Evolutionary conservation across 768 basidiomycete species (phyloP).

Genomic region (Mycena crocata): DNA sequence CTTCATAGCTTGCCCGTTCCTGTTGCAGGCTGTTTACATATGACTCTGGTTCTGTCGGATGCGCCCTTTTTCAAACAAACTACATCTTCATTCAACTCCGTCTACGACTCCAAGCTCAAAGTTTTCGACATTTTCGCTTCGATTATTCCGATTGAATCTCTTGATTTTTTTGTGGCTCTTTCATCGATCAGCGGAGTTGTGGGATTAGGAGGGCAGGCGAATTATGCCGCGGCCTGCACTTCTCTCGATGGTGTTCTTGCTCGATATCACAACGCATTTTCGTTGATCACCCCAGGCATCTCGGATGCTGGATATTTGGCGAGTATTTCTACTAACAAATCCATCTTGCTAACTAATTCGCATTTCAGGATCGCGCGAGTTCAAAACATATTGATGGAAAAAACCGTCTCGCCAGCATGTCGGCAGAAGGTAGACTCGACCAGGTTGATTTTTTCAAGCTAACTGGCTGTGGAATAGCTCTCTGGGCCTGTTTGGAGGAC

Average conservation of each 20-base stretch:
- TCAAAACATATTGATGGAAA: not conserved
- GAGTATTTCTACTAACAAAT: not conserved
- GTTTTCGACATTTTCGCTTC: conserved; percentile 7
- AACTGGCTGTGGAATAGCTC: not conserved
- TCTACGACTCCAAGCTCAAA: conserved; percentile 7
- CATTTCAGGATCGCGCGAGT: conserved; percentile 3
- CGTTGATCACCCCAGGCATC: conserved; percentile 11
- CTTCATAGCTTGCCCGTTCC: not conserved
- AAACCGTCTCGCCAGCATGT: not conserved
- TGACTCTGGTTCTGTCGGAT: conserved; percentile 9
- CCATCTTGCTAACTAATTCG: not conserved
- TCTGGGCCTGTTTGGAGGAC: conserved; percentile 7
- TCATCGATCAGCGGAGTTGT: conserved; percentile 19
- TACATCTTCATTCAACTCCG: not conserved
- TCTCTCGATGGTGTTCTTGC: conserved; percentile 8
- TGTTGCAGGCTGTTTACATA: conserved; percentile 20
- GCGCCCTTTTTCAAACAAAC: conserved; percentile 13
- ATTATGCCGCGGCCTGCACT: conserved; percentile 22
- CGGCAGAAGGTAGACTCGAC: not conserved
- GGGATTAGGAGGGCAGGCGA: conserved; percentile 3
- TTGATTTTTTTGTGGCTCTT: conserved; percentile 15
- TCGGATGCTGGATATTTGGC: conserved; percentile 14
- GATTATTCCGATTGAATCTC: not conserved
- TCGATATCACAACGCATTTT: conserved; percentile 17
- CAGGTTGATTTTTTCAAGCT: not conserved